Base-by-base conservation (phyloP, 345 rosid genomes). In the Eutrema heterophyllum region DNA sequence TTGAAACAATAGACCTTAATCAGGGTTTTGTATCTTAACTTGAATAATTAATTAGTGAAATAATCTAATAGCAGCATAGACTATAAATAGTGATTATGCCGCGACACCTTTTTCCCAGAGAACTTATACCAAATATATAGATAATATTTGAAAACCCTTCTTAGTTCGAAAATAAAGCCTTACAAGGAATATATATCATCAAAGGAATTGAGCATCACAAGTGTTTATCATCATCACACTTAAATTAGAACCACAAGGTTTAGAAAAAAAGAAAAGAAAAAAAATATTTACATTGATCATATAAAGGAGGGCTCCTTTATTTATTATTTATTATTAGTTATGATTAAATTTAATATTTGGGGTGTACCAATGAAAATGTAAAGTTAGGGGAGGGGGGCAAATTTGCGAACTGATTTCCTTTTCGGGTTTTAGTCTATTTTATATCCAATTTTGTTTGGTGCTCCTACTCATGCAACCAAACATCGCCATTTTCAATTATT, bases 391-490 rank as follows among this genome's bases (percentile, higher is more conserved):
- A 7, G 38, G 26, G 61, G 78, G 75, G 75, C 80, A 70, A 64
- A 70, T 63, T 64, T 70, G 54, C 71, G 75, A 64, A 61, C 71
- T 70, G 59, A 53, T 57, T 54, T 51, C 64, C 66, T 55, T 76
- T 76, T 70, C 75, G 44, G 74, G 44, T 64, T 63, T 64, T 56
- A 53, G 71, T 76, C 71, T 70, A 64, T 70, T 76, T 70, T 48
- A 7, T 76, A 70, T 76, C 75, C 56, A 69, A 64, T 63, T 70
- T 46, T 76, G 75, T 70, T 62, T 63, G 80, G 66, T 76, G 80
- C 75, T 64, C 73, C 71, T 69, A 70, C 80, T 63, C 67, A 35
- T 63, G 71, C 75, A 76, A 70, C 80, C 79, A 75, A 69, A 75
- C 70, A 27, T 51, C 63, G 54, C 68, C 63, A 75, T 68, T 69